A percentile compares a stretch with the other conserved stretches of the same genome.
phyloP scores from a whole-genome alignment of 2,329 filamentous ascomycete species.

The Emmonsiellopsis sp. region DNA sequence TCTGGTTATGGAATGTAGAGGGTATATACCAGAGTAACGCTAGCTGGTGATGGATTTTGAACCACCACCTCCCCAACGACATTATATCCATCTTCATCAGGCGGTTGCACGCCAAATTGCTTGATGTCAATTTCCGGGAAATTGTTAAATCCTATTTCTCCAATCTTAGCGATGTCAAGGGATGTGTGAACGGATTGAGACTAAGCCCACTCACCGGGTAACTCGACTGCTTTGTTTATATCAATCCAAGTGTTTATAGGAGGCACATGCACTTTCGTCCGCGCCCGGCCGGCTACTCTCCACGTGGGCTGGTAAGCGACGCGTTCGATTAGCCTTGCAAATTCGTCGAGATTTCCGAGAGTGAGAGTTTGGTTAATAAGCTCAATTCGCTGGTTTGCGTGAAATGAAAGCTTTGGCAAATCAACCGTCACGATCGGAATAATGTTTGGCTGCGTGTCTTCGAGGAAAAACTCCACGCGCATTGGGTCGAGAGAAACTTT shows the following conservation, averaged over 20 bases:
- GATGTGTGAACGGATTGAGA: not conserved
- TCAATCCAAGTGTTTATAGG: conserved; percentile 2
- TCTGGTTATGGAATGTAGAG: too few relatives aligned
- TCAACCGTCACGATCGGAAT: not conserved
- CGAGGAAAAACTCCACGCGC: not conserved
- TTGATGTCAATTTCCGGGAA: not conserved
- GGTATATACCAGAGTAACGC: not conserved
- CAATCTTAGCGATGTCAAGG: not conserved
- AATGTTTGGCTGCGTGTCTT: not conserved
- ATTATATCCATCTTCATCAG: conserved; percentile 1
- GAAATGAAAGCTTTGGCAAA: not conserved
- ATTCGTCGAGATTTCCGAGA: conserved; percentile 1
- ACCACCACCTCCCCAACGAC: not conserved
- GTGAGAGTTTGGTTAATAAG: not conserved
- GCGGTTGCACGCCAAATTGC: not conserved
- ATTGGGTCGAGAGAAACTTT: conserved; percentile 2
- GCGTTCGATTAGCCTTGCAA: not conserved
- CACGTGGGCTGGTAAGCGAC: not conserved
- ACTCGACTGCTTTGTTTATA: not conserved
- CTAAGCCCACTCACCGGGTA: not conserved
- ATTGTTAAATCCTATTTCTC: conserved; percentile 1
- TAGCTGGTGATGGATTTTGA: not conserved
- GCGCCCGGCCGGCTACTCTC: not conserved
- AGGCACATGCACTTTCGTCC: not conserved
- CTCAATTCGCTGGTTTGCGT: not conserved